phyloP scores from a whole-genome alignment of 2,329 filamentous ascomycete species.

The Botrytis byssoidea region DNA sequence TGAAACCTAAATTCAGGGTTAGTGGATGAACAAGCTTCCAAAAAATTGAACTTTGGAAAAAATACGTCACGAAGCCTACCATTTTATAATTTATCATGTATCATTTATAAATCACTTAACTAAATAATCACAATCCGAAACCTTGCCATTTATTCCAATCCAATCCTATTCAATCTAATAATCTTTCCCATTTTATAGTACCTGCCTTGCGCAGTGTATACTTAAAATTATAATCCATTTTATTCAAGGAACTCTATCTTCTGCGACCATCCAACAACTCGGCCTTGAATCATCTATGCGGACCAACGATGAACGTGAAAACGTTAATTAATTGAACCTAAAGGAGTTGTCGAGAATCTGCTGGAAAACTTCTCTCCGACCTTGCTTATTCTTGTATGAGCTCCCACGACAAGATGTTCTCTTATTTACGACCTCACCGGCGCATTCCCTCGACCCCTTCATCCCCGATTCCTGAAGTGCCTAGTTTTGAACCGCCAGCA shows the following conservation, averaged over 20 bases:
- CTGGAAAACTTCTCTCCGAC: not conserved
- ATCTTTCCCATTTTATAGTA: not conserved
- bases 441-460: conserved; percentile 38
- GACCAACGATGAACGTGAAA: not conserved
- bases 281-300: not conserved
- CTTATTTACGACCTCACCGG: conserved; percentile 40
- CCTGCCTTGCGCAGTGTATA: not conserved
- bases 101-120: not conserved
- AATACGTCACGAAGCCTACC: not conserved
- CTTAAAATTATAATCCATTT: not conserved
- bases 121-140: not conserved
- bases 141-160: not conserved
- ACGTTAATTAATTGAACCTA: not conserved
- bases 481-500: conserved; percentile 34
- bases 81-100: not conserved
- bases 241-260: not conserved
- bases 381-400: not conserved
- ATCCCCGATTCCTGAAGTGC: conserved; percentile 34
- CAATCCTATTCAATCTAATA: not conserved
- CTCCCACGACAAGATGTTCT: conserved; percentile 35
- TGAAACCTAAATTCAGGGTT: not conserved
- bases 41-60: not conserved
- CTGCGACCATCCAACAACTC: not conserved
- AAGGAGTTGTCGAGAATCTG: not conserved
- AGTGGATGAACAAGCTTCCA: not conserved